A percentile compares a stretch with the other conserved stretches of the same genome.
phyloP scores from a whole-genome alignment of 2,329 filamentous ascomycete species.

The Pseudocercospora macadamiae region DNA sequence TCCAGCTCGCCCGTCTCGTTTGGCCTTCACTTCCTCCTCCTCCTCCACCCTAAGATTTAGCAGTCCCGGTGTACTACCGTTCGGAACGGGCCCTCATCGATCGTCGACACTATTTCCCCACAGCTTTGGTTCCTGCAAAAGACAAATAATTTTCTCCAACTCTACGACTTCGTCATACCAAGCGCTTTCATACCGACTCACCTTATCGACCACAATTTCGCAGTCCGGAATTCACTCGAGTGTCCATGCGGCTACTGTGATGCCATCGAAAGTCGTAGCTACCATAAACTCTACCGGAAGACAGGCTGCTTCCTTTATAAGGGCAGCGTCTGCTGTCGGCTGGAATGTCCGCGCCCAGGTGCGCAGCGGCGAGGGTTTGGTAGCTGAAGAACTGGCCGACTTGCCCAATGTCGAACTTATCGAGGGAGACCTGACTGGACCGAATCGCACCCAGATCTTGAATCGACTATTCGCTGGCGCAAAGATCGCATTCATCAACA shows the following conservation, averaged over 20 bases:
- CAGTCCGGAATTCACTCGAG: not conserved
- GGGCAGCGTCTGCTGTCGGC: conserved; percentile 89
- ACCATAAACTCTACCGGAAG: conserved; percentile 95
- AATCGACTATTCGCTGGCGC: conserved; percentile 68
- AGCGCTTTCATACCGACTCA: not conserved
- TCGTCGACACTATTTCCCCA: conserved; percentile 7
- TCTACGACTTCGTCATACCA: not conserved
- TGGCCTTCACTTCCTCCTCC: not conserved
- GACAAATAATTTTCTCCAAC: conserved; percentile 13
- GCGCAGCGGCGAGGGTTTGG: conserved; percentile 81
- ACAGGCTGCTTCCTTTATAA: conserved; percentile 92
- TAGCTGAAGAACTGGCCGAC: conserved; percentile 80
- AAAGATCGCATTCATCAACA: conserved; percentile 95
- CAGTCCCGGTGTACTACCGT: conserved; percentile 5
- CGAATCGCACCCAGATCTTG: conserved; percentile 35
- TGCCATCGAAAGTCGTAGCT: conserved; percentile 73
- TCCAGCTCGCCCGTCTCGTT: not conserved
- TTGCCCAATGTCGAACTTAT: conserved; percentile 79
- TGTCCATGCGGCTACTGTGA: conserved; percentile 31
- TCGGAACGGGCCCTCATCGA: conserved; percentile 5
- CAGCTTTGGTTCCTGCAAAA: conserved; percentile 10
- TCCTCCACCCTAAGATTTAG: conserved; percentile 2
- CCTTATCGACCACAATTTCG: not conserved
- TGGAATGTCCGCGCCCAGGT: conserved; percentile 93
- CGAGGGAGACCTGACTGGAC: conserved; percentile 64